A percentile compares a stretch with the other conserved stretches of the same genome.
Conservation (phyloP, 345 rosid genomes). For the Populus alba region DNA sequence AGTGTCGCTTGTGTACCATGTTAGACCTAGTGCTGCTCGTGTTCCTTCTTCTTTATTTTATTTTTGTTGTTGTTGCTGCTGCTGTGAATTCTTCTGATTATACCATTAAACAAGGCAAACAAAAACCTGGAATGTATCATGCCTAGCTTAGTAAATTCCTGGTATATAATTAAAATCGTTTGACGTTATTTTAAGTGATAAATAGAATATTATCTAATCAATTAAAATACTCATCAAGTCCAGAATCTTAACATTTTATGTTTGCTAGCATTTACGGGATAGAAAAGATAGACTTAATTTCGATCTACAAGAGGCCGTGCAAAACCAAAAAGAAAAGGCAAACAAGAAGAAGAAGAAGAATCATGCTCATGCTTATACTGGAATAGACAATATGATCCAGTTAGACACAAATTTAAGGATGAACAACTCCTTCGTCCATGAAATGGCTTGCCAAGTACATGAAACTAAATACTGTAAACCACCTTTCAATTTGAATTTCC, state of each 20-base stretch:
- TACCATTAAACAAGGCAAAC: background rate
- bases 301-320: background rate
- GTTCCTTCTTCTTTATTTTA: background rate
- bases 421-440: background rate
- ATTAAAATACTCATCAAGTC: background rate
- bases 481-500: background rate
- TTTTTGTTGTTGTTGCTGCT: too few relatives aligned
- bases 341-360: background rate
- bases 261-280: background rate
- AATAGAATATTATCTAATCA: too few relatives aligned
- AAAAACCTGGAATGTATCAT: background rate
- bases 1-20: slow-evolving; percentile 8
- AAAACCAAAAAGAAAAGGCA: background rate
- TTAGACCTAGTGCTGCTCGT: background rate
- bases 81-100: background rate
- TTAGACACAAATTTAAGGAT: background rate
- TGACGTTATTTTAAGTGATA: background rate
- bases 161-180: background rate
- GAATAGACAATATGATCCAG: too few relatives aligned
- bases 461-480: background rate
- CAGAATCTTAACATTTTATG: background rate
- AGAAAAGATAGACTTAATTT: background rate
- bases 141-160: background rate
- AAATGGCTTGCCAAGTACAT: background rate
- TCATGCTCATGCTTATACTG: too few relatives aligned